phyloP scores from a whole-genome alignment of 192 early-diverging fungal genomes.

The Geosiphon pyriformis region DNA sequence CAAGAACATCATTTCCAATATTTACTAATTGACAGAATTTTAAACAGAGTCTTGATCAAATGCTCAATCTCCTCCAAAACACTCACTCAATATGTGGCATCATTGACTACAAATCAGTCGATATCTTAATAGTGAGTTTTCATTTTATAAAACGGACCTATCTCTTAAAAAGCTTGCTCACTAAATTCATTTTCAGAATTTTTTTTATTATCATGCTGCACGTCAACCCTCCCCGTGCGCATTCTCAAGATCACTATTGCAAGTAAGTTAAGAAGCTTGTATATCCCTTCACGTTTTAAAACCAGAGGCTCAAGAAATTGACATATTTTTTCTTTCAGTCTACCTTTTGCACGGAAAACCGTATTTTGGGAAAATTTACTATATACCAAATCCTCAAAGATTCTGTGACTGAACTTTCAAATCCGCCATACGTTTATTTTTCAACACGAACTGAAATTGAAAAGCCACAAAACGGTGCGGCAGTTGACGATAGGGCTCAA shows the following conservation, averaged over 20 bases:
- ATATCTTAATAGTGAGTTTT: slow-evolving; percentile 40
- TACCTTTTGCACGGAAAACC: slow-evolving; percentile 20
- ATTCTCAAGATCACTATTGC: slow-evolving; percentile 45
- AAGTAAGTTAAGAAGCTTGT: slow-evolving; percentile 39
- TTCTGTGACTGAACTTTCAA: slow-evolving; percentile 20
- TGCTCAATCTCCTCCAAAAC: slow-evolving; percentile 34
- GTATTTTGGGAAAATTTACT: slow-evolving; percentile 17
- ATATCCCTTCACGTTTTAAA: no score
- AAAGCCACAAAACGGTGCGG: not conserved
- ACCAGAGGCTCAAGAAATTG: no score
- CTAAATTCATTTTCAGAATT: slow-evolving; percentile 38
- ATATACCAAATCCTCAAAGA: slow-evolving; percentile 23
- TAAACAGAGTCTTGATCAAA: slow-evolving; percentile 35
- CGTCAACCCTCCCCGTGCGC: slow-evolving; percentile 45
- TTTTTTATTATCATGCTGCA: slow-evolving; percentile 39
- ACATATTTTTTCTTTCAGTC: slow-evolving; percentile 24
- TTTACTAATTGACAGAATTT: not conserved
- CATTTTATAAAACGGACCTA: no score
- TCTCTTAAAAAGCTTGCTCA: not conserved
- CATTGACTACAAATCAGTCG: slow-evolving; percentile 36
- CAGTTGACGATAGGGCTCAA: not conserved
- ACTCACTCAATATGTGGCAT: slow-evolving; percentile 36
- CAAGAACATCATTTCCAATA: not conserved
- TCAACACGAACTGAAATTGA: slow-evolving; percentile 1
- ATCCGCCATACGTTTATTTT: slow-evolving; percentile 20